Percentiles rank a stretch among this genome's conserved stretches.
Conservation (phyloP, 2,329 filamentous ascomycete species). For the Fusarium sulawesiense region DNA sequence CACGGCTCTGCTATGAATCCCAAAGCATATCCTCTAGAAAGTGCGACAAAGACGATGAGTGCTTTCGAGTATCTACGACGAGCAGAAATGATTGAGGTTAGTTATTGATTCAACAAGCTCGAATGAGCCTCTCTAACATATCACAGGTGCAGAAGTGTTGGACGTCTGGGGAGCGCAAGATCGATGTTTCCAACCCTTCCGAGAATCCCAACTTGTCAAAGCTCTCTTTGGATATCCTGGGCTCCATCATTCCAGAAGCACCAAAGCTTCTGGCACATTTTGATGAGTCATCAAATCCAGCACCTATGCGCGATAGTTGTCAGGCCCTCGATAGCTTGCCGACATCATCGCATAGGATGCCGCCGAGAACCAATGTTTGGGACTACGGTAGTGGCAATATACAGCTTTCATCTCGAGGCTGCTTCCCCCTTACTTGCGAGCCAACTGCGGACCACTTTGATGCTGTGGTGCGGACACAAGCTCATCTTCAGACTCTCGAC, state of each 20-base stretch:
- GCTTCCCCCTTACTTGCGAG: constrained; percentile 26
- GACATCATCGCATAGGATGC: neutral
- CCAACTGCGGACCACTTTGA: constrained; percentile 24
- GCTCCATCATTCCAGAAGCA: neutral
- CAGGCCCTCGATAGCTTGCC: no score
- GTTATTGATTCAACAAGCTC: neutral
- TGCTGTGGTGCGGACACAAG: constrained; percentile 27
- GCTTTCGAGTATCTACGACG: constrained; percentile 33
- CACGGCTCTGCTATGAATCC: constrained; percentile 17
- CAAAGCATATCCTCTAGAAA: constrained; percentile 7
- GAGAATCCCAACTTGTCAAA: neutral
- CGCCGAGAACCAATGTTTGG: constrained; percentile 23
- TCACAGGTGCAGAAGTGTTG: constrained; percentile 29
- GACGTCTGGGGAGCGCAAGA: constrained; percentile 8
- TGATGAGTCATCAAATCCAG: neutral
- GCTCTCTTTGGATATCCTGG: neutral
- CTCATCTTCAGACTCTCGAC: constrained; percentile 14
- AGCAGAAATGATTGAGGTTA: constrained; percentile 26
- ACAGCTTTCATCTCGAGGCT: constrained; percentile 19
- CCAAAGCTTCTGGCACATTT: neutral
- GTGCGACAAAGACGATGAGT: constrained; percentile 23
- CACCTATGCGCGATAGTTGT: neutral
- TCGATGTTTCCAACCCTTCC: neutral
- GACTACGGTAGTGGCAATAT: constrained; percentile 15
- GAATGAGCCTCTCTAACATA: neutral